Conservation (phyloP, 2,329 filamentous ascomycete species). For the Cytospora chrysosperma region DNA sequence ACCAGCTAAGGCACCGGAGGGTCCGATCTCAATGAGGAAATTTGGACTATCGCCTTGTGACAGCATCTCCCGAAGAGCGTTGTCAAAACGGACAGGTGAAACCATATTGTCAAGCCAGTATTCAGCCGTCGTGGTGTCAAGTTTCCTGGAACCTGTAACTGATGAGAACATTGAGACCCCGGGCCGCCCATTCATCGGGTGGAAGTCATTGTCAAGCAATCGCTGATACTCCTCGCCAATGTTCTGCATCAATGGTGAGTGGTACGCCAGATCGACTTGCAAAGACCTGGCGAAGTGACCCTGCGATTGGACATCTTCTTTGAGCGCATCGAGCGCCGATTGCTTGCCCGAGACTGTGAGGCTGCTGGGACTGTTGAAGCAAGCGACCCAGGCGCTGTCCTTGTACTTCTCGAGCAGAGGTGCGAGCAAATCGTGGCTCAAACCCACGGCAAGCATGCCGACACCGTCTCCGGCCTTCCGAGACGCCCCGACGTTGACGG, state of each 20-base stretch:
- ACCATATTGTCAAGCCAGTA: constrained; percentile 36
- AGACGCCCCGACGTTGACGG: constrained; percentile 6
- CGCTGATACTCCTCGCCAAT: constrained; percentile 23
- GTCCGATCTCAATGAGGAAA: constrained; percentile 30
- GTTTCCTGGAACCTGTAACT: constrained; percentile 11
- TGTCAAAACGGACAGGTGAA: constrained; percentile 30
- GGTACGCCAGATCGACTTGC: constrained; percentile 35
- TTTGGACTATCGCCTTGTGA: constrained; percentile 15
- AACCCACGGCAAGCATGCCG: constrained; percentile 35
- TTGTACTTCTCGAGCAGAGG: constrained; percentile 27
- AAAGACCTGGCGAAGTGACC: constrained; percentile 33
- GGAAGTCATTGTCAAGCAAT: constrained; percentile 18
- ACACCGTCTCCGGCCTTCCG: constrained; percentile 28
- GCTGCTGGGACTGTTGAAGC: constrained; percentile 32
- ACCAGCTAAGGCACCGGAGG: constrained; percentile 27
- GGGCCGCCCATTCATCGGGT: too few relatives aligned
- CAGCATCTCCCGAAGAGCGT: constrained; percentile 21
- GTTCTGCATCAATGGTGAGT: constrained; percentile 31
- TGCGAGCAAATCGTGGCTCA: constrained; percentile 25
- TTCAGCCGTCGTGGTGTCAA: neutral
- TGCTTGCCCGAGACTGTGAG: constrained; percentile 32
- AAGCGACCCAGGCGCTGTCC: constrained; percentile 26
- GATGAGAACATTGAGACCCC: constrained; percentile 25
- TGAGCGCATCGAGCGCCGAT: constrained; percentile 18
- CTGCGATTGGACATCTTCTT: constrained; percentile 21